These are phyloP conservation scores for Pythium aristosporum DNA, from an alignment of 352 stramenopile genomes.

Conservation along the genomic window DNA sequence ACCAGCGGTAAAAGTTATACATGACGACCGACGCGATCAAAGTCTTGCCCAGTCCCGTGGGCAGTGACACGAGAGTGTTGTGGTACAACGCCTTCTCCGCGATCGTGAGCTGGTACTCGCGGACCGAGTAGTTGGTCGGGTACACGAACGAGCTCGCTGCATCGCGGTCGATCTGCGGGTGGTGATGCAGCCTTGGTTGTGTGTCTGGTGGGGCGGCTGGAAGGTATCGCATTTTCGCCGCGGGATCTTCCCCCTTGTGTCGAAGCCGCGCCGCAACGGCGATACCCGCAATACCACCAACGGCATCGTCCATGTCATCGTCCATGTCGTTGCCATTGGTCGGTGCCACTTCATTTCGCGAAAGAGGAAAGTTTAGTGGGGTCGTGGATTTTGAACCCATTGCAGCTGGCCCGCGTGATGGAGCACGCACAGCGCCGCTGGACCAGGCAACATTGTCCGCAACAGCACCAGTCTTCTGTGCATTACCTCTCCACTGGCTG, in stretches of 20 bases:
- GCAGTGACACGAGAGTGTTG: constrained; percentile 98
- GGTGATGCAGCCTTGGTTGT: constrained; percentile 17
- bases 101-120: constrained; percentile 96
- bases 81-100: constrained; percentile 91
- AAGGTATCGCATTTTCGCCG: constrained; percentile 61
- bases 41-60: constrained; percentile 99
- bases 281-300: neutral
- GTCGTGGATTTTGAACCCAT: constrained; percentile 2
- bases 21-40: constrained; percentile 99
- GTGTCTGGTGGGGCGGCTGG: constrained; percentile 19
- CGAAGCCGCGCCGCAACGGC: constrained; percentile 22
- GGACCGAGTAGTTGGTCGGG: constrained; percentile 89
- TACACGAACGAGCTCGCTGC: constrained; percentile 80
- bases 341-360: neutral
- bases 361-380: neutral
- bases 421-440: neutral
- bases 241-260: constrained; percentile 45
- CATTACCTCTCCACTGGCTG: neutral
- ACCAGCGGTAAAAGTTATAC: constrained; percentile 99
- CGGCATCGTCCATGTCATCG: constrained; percentile 6
- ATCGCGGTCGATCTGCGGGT: constrained; percentile 60
- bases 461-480: neutral
- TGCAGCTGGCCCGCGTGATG: neutral
- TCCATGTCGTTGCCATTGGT: constrained; percentile 4
- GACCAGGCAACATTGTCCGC: neutral